These are phyloP conservation scores for Cyclospora cayetanensis DNA, from an alignment of 169 alveolate species.

Conservation along the genomic window DNA sequence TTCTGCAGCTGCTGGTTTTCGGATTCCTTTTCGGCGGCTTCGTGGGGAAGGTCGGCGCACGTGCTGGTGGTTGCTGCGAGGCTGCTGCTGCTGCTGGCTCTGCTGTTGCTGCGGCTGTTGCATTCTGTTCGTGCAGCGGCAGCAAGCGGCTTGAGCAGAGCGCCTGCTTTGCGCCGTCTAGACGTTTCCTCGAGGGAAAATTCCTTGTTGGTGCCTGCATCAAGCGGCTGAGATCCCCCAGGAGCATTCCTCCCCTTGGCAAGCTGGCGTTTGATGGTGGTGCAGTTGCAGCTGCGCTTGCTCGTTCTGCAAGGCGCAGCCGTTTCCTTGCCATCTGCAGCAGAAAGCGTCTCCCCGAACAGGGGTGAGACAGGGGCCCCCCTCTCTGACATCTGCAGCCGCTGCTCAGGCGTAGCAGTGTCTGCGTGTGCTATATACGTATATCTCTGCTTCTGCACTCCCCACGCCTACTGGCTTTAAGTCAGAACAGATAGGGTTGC, in stretches of 20 bases:
- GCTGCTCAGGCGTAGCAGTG: too few species aligned
- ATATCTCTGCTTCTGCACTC: too few species aligned
- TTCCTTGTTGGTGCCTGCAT: neutral
- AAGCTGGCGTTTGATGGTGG: neutral
- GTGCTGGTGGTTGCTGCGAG: neutral
- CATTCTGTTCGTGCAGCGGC: neutral
- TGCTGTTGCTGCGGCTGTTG: constrained; percentile 24
- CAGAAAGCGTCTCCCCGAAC: neutral
- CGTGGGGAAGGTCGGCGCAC: neutral
- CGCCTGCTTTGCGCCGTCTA: neutral
- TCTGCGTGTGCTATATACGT: too few species aligned
- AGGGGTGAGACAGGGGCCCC: neutral
- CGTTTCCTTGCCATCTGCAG: neutral
- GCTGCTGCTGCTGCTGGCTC: constrained; percentile 12
- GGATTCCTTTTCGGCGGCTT: neutral
- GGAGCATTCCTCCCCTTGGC: neutral
- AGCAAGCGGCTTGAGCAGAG: neutral
- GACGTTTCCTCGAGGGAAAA: neutral
- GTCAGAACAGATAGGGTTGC: too few species aligned
- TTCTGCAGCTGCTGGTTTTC: neutral
- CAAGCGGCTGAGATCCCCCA: neutral
- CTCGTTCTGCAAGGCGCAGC: neutral
- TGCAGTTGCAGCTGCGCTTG: neutral
- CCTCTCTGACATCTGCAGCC: neutral
- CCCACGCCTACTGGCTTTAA: too few species aligned